Percentiles rank a stretch among this genome's conserved stretches.
Conservation (phyloP, 1,284 basidiomycete genomes). For the Boletus semigastroideus region DNA sequence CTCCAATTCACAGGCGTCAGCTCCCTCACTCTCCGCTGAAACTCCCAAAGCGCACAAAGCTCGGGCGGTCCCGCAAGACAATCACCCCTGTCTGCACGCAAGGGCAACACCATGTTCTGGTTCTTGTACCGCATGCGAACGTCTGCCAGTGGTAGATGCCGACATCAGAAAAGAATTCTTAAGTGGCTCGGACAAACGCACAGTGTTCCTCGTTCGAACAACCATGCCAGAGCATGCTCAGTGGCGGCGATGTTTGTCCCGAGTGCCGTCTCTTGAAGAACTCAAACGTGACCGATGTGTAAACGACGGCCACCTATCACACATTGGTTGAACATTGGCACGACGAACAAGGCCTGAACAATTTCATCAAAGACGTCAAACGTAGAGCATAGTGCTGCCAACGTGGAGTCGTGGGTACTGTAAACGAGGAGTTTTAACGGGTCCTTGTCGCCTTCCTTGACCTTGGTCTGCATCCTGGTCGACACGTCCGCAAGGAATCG, state of each 20-base stretch:
- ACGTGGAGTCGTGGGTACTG: constrained; percentile 74
- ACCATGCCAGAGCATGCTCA: constrained; percentile 37
- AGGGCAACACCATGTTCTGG: constrained; percentile 60
- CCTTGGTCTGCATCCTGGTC: constrained; percentile 59
- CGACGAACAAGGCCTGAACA: neutral
- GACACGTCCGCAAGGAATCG: constrained; percentile 64
- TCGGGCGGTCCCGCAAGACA: constrained; percentile 74
- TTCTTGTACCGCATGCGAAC: constrained; percentile 81
- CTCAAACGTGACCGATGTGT: constrained; percentile 72
- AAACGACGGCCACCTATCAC: constrained; percentile 70
- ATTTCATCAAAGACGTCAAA: constrained; percentile 75
- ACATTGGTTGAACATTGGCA: neutral
- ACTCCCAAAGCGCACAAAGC: constrained; percentile 73
- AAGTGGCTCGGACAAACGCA: constrained; percentile 22
- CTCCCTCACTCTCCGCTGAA: constrained; percentile 59
- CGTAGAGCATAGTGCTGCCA: constrained; percentile 67
- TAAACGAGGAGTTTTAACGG: constrained; percentile 65
- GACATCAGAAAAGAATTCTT: too few species aligned
- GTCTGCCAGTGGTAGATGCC: constrained; percentile 48
- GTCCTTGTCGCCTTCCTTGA: constrained; percentile 43
- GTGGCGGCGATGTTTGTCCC: constrained; percentile 27
- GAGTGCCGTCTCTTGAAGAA: constrained; percentile 49
- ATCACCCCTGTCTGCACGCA: constrained; percentile 66
- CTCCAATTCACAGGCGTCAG: constrained; percentile 67
- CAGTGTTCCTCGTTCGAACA: constrained; percentile 43